Conservation (phyloP, 164 flowering plant genomes). For the Piper longum region DNA sequence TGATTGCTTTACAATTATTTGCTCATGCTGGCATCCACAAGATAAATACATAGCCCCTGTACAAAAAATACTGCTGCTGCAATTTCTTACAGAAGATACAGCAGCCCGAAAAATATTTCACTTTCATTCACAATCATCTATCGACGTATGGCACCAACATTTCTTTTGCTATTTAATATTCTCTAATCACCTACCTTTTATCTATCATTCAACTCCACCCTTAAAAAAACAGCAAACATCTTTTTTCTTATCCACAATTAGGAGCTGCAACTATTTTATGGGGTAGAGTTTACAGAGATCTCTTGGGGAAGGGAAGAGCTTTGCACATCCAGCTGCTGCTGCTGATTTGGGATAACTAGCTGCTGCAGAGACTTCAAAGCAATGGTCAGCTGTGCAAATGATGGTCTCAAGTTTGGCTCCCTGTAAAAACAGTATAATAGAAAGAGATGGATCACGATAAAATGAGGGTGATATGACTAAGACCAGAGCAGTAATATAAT, state of each 20-base stretch:
- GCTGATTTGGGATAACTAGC: slow-evolving; percentile 36
- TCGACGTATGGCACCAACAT: no score
- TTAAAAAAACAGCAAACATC: slow-evolving; percentile 5
- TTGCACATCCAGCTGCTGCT: slow-evolving; percentile 34
- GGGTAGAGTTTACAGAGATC: slow-evolving; percentile 51
- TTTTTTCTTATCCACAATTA: slow-evolving; percentile 29
- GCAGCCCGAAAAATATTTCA: no score
- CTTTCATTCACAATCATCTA: no score
- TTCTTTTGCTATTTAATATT: no score
- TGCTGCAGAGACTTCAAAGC: slow-evolving; percentile 81
- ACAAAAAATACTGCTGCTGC: no score
- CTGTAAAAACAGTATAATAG: slow-evolving; percentile 21
- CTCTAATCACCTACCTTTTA: no score
- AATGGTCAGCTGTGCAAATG: slow-evolving; percentile 67
- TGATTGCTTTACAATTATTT: no score
- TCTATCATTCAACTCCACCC: neutral
- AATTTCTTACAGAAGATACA: no score
- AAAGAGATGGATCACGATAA: neutral
- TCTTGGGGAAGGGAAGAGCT: slow-evolving; percentile 32
- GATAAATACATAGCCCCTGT: no score
- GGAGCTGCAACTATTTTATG: slow-evolving; percentile 18
- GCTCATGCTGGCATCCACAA: no score
- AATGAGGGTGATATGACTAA: neutral
- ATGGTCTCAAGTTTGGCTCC: slow-evolving; percentile 86
- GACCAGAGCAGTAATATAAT: neutral